Conservation (phyloP, 768 basidiomycete species). For the Termitomyces sp. region DNA sequence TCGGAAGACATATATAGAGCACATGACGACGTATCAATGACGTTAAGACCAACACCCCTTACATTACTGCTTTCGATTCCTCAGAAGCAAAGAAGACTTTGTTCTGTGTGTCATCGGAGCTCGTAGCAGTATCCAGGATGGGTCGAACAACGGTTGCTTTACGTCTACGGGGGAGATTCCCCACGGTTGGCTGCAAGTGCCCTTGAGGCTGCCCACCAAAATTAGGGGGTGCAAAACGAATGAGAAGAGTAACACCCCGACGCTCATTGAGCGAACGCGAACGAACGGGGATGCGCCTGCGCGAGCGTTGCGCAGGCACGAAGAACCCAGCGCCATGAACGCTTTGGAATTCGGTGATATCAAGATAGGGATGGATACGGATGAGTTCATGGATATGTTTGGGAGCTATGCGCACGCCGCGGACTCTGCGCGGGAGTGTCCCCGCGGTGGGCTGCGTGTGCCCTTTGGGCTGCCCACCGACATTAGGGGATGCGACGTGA, state of each 20-base stretch:
- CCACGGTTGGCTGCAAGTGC: slow-evolving; percentile 5
- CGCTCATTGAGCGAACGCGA: slow-evolving; percentile 4
- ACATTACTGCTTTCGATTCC: background rate
- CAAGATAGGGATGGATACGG: background rate
- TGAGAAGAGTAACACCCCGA: slow-evolving; percentile 6
- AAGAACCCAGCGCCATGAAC: background rate
- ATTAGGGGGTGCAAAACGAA: background rate
- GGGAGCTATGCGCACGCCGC: background rate
- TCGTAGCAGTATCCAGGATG: background rate
- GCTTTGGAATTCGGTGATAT: background rate
- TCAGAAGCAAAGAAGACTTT: background rate
- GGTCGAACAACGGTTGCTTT: background rate
- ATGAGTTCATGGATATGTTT: background rate
- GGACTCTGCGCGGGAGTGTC: background rate
- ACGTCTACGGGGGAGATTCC: slow-evolving; percentile 6
- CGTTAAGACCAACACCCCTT: too few relatives aligned
- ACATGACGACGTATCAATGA: background rate
- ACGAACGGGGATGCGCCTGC: background rate
- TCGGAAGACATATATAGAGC: background rate
- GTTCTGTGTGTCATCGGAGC: too few relatives aligned
- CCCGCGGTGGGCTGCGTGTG: background rate
- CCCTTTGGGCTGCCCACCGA: slow-evolving; percentile 3
- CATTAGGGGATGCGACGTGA: background rate
- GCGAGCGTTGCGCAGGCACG: background rate
- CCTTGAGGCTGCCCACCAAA: slow-evolving; percentile 8